phyloP scores from a whole-genome alignment of 2,329 filamentous ascomycete genomes.

The Beauveria sp. region DNA sequence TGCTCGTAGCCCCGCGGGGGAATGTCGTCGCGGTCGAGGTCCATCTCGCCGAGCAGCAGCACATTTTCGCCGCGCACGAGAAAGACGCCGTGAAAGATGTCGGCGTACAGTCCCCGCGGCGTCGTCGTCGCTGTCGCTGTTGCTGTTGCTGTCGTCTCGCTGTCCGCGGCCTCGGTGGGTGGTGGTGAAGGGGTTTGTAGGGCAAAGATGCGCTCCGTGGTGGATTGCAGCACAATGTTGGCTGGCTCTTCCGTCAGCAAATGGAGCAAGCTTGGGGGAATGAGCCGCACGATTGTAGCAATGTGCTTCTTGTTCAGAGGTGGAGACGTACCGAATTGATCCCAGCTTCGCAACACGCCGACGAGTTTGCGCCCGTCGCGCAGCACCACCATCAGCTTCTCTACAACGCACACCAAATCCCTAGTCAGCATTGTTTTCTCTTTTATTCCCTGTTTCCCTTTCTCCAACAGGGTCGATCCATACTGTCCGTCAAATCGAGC shows the following conservation, averaged over 20 bases:
- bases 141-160: constrained; percentile 19
- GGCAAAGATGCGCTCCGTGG: constrained; percentile 79
- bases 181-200: constrained; percentile 35
- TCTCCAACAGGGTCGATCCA: constrained; percentile 26
- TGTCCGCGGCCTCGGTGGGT: constrained; percentile 20
- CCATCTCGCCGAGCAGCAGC: constrained; percentile 89
- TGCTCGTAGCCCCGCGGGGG: constrained; percentile 62
- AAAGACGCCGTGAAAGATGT: constrained; percentile 80
- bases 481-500: constrained; percentile 95
- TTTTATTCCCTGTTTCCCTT: background rate
- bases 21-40: constrained; percentile 92
- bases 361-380: constrained; percentile 92
- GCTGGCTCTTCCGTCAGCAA: constrained; percentile 42
- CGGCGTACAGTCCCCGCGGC: constrained; percentile 59
- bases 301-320: background rate
- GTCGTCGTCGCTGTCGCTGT: background rate
- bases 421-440: constrained; percentile 16
- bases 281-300: no score
- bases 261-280: background rate
- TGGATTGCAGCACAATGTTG: constrained; percentile 91
- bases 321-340: constrained; percentile 76
- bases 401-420: constrained; percentile 40
- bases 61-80: constrained; percentile 95
- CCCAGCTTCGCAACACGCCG: constrained; percentile 89
- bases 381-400: constrained; percentile 88